Evolutionary conservation across 768 basidiomycete species (phyloP).

Genomic region (Amanita fuliginea): DNA sequence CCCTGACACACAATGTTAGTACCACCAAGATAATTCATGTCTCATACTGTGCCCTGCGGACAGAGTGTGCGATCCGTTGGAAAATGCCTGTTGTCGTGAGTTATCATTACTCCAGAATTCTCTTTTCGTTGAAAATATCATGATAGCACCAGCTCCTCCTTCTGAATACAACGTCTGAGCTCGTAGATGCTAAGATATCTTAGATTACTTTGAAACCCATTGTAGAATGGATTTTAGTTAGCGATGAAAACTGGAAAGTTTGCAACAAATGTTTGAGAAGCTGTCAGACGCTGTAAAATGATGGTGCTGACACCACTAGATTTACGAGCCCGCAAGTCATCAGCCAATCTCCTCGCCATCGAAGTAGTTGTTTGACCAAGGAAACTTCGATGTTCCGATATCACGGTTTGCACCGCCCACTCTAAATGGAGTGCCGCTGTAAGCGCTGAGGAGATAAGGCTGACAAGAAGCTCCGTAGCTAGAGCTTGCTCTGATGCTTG

Average conservation of each 20-base stretch:
- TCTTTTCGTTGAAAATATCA: neutral
- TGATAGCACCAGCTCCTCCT: slow-evolving; percentile 7
- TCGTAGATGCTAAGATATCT: slow-evolving; percentile 1
- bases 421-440: slow-evolving; percentile 63
- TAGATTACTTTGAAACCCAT: slow-evolving; percentile 9
- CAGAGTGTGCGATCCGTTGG: slow-evolving; percentile 51
- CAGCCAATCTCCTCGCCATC: slow-evolving; percentile 56
- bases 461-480: slow-evolving; percentile 52
- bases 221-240: slow-evolving; percentile 19
- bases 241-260: slow-evolving; percentile 63
- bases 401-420: slow-evolving; percentile 47
- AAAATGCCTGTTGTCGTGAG: slow-evolving; percentile 78
- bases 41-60: slow-evolving; percentile 65
- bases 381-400: slow-evolving; percentile 34
- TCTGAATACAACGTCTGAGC: slow-evolving; percentile 9
- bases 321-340: slow-evolving; percentile 45
- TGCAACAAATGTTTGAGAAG: slow-evolving; percentile 54
- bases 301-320: slow-evolving; percentile 35
- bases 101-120: slow-evolving; percentile 9
- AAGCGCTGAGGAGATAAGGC: slow-evolving; percentile 52
- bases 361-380: slow-evolving; percentile 54
- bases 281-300: slow-evolving; percentile 48
- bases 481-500: slow-evolving; percentile 42
- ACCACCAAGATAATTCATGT: slow-evolving; percentile 45
- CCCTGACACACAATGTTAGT: slow-evolving; percentile 20